Conservation (phyloP, 2,329 filamentous ascomycete species). For the Cadophora luteo-olivacea region DNA sequence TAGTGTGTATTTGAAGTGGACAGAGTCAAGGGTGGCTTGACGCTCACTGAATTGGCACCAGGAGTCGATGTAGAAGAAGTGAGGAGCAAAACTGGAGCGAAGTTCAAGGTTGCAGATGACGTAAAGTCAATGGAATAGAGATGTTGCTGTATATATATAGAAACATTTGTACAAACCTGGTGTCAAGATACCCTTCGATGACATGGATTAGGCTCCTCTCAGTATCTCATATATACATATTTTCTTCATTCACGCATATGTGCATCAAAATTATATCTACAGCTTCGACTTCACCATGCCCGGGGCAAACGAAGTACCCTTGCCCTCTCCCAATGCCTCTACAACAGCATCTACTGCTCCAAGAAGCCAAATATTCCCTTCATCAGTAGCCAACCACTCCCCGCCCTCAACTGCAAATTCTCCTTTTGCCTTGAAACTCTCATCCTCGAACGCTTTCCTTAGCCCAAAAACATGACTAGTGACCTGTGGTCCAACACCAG, state of each 20-base stretch:
- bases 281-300: constrained; percentile 51
- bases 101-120: constrained; percentile 66
- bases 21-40: constrained; percentile 64
- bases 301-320: constrained; percentile 62
- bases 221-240: background rate
- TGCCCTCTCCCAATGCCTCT: constrained; percentile 53
- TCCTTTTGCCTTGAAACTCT: constrained; percentile 56
- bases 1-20: constrained; percentile 76
- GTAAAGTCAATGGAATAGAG: constrained; percentile 54
- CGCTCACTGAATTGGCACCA: constrained; percentile 73
- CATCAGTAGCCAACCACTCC: constrained; percentile 64
- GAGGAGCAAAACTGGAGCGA: constrained; percentile 71
- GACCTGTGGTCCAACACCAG: constrained; percentile 83
- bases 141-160: constrained; percentile 13
- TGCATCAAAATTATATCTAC: constrained; percentile 34
- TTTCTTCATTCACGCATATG: background rate
- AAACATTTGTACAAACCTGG: constrained; percentile 4
- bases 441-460: constrained; percentile 76
- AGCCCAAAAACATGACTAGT: constrained; percentile 82
- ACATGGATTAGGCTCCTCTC: no score
- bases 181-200: background rate
- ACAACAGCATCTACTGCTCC: constrained; percentile 67
- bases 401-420: constrained; percentile 68
- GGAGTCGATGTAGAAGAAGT: constrained; percentile 73
- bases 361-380: constrained; percentile 69